phyloP scores from a whole-genome alignment of 768 basidiomycete genomes.

The Tulasnella calospora region DNA sequence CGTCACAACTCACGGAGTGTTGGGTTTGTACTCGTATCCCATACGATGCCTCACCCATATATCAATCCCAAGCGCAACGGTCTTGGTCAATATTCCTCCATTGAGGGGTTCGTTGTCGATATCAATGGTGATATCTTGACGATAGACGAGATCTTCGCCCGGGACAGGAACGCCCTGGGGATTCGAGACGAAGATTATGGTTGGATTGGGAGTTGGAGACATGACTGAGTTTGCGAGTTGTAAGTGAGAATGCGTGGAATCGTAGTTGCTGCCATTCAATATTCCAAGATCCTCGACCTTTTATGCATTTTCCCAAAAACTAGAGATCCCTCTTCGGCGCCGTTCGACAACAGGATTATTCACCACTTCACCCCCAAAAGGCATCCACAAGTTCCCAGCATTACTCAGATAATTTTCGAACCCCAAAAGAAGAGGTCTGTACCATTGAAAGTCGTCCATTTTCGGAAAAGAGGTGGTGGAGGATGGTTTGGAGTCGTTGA shows the following conservation, averaged over 20 bases:
- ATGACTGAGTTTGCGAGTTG: not conserved
- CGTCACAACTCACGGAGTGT: not conserved
- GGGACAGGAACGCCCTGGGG: not conserved
- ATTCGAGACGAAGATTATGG: not conserved
- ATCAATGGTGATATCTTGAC: conserved; percentile 12
- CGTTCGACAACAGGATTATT: not conserved
- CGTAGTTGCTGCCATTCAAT: not conserved
- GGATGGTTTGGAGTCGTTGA: not conserved
- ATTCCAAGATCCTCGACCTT: not conserved
- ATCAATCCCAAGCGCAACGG: conserved; percentile 10
- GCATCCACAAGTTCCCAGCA: too few relatives aligned
- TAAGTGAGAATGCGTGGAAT: not conserved
- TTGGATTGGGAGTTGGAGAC: not conserved
- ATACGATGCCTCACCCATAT: not conserved
- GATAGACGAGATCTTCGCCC: not conserved
- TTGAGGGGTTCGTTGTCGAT: conserved; percentile 1
- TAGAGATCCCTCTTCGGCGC: not conserved
- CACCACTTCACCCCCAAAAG: not conserved
- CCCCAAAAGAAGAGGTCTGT: not conserved
- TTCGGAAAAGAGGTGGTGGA: not conserved
- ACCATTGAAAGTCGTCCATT: not conserved
- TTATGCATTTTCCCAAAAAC: not conserved
- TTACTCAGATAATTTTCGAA: not conserved
- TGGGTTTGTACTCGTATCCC: not conserved
- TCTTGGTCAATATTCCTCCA: conserved; percentile 22